Evolutionary conservation across 495 filamentous ascomycete genomes (phyloP).

Genomic region (Penicillium goetzii): DNA sequence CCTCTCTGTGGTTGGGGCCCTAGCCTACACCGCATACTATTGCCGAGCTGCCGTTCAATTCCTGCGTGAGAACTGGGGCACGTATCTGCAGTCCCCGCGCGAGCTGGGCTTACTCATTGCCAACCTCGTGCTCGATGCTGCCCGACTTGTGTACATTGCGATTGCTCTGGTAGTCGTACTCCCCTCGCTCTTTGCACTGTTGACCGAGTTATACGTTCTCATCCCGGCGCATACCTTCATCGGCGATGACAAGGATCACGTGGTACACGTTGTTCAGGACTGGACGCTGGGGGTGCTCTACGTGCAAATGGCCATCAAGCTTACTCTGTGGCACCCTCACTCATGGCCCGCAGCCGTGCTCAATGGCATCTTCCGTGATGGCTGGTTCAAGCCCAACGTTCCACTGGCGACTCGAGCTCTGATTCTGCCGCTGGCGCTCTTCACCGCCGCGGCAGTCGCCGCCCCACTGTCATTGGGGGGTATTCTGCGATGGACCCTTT

Average conservation of each 20-base stretch:
- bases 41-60: constrained; percentile 47
- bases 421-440: constrained; percentile 68
- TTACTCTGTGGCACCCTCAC: constrained; percentile 63
- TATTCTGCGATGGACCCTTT: constrained; percentile 46
- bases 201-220: constrained; percentile 87
- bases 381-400: constrained; percentile 81
- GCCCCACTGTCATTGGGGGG: constrained; percentile 59
- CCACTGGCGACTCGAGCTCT: constrained; percentile 79
- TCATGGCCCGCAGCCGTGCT: constrained; percentile 75
- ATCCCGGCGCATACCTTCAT: constrained; percentile 88
- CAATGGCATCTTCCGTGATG: constrained; percentile 72
- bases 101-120: constrained; percentile 25
- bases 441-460: constrained; percentile 61
- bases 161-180: constrained; percentile 71
- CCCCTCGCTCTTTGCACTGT: constrained; percentile 77
- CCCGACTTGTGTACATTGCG: constrained; percentile 70
- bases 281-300: constrained; percentile 96
- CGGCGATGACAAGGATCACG: constrained; percentile 58
- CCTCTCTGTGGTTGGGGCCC: constrained; percentile 72
- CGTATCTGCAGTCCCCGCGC: constrained; percentile 43
- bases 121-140: constrained; percentile 23
- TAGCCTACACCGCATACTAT: constrained; percentile 62
- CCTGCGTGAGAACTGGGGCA: constrained; percentile 35
- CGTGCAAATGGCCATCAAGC: constrained; percentile 77
- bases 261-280: constrained; percentile 85